phyloP scores from a whole-genome alignment of 1,284 basidiomycete species.

The Ceratobasidium sp. region DNA sequence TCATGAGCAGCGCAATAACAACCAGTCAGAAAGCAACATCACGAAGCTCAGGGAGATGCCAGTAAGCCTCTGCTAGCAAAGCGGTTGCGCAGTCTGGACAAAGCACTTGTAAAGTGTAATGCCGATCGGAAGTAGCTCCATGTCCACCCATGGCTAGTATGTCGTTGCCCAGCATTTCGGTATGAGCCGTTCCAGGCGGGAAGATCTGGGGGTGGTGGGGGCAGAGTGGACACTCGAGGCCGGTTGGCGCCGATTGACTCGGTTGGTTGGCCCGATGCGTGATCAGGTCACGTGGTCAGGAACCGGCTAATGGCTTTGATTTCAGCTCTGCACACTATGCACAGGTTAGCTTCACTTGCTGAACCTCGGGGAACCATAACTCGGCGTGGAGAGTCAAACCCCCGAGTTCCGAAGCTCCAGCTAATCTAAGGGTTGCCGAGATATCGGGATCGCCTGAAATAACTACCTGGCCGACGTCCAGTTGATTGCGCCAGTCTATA shows the following conservation, averaged over 20 bases:
- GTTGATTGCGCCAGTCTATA: not conserved
- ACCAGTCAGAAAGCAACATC: not conserved
- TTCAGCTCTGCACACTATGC: not conserved
- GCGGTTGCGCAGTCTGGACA: not conserved
- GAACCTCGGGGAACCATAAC: not conserved
- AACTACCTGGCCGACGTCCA: not conserved
- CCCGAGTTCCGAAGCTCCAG: not conserved
- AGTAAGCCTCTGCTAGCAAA: not conserved
- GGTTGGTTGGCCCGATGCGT: not conserved
- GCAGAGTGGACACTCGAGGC: not conserved
- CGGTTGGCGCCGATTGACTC: conserved; percentile 6
- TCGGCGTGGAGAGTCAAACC: not conserved
- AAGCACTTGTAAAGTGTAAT: not conserved
- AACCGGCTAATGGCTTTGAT: no score
- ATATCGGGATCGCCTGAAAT: not conserved
- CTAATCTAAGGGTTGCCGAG: not conserved
- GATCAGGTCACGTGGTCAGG: conserved; percentile 9
- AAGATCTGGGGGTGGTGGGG: not conserved
- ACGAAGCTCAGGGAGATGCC: not conserved
- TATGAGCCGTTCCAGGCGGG: no score
- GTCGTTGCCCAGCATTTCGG: not conserved
- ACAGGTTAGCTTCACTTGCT: not conserved
- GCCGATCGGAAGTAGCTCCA: not conserved
- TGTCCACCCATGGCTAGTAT: not conserved
- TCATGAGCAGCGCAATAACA: conserved; percentile 8